Conservation (phyloP, 2,329 filamentous ascomycete species). For the Raffaelea ambrosiae region DNA sequence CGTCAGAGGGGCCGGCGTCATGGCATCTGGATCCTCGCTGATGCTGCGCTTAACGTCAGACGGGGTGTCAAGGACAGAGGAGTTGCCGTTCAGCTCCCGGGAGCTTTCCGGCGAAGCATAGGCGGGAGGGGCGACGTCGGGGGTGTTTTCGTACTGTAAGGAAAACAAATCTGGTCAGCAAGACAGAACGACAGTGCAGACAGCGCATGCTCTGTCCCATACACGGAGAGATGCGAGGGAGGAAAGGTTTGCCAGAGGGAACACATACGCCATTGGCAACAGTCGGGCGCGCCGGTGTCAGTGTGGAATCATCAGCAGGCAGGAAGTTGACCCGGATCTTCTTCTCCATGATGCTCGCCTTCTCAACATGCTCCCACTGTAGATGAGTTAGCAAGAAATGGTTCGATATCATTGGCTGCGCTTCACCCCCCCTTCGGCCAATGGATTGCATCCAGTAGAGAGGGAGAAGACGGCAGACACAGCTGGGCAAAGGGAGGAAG, state of each 20-base stretch:
- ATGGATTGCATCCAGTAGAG: neutral
- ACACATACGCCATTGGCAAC: conserved; percentile 20
- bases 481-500: neutral
- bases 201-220: too few species aligned
- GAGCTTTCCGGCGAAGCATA: conserved; percentile 24
- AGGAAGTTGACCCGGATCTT: conserved; percentile 93
- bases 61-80: conserved; percentile 11
- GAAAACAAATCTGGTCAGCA: neutral
- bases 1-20: conserved; percentile 1
- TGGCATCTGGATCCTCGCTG: conserved; percentile 4
- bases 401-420: conserved; percentile 5
- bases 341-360: conserved; percentile 74
- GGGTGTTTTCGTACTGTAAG: conserved; percentile 21
- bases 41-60: conserved; percentile 7
- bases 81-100: conserved; percentile 12
- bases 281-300: conserved; percentile 20
- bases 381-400: conserved; percentile 9
- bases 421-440: too few species aligned
- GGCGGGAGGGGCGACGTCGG: conserved; percentile 20
- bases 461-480: neutral
- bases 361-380: conserved; percentile 74
- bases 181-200: neutral
- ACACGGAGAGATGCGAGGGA: neutral
- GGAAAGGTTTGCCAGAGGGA: too few species aligned
- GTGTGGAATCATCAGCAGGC: conserved; percentile 37